A percentile compares a stretch with the other conserved stretches of the same genome.
Conservation (phyloP, 2,329 filamentous ascomycete species). For the Huntiella moniliformis region DNA sequence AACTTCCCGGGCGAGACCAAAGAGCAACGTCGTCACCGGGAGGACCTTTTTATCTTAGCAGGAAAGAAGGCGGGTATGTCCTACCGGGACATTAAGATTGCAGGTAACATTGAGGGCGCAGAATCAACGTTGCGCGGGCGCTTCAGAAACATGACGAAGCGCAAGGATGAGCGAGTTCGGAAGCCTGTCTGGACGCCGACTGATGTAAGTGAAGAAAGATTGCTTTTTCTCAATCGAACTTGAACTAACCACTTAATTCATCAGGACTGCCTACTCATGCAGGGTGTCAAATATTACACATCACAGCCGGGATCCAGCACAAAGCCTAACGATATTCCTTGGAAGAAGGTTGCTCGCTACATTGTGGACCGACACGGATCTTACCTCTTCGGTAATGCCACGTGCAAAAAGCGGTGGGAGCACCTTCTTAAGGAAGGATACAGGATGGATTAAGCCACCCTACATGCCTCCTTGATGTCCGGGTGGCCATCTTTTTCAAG, state of each 20-base stretch:
- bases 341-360: constrained; percentile 37
- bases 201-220: constrained; percentile 37
- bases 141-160: constrained; percentile 45
- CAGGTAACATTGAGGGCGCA: constrained; percentile 39
- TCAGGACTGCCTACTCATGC: too few species aligned
- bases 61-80: constrained; percentile 35
- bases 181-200: constrained; percentile 43
- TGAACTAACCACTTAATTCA: background rate
- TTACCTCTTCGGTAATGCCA: constrained; percentile 40
- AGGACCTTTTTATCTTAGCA: too few species aligned
- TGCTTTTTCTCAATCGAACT: background rate
- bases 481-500: background rate
- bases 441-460: too few species aligned
- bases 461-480: too few species aligned
- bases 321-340: constrained; percentile 23
- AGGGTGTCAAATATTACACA: too few species aligned
- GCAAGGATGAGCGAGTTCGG: constrained; percentile 40
- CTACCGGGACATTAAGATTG: constrained; percentile 42
- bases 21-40: too few species aligned
- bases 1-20: too few species aligned
- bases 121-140: constrained; percentile 57
- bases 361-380: constrained; percentile 33
- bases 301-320: constrained; percentile 17
- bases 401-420: constrained; percentile 40
- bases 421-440: constrained; percentile 19